Base-by-base conservation (phyloP, 2,329 filamentous ascomycete species). In the Trichoderma koningiopsis region DNA sequence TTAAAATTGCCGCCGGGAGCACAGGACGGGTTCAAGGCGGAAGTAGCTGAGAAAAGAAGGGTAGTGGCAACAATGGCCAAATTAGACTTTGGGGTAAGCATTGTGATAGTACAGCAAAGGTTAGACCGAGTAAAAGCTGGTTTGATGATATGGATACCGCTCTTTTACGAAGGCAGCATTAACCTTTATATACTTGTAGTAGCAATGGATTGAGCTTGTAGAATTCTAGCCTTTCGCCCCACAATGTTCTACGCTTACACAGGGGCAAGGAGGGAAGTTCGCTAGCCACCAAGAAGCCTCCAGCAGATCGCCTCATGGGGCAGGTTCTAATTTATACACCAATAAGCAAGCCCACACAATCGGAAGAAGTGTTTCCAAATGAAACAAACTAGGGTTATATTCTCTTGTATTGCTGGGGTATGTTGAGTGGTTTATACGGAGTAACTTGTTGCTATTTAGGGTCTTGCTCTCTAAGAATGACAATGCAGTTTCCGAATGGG, bases 1-100 rank as follows among this genome's bases (percentile, higher is more conserved):
- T 80, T 74, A 66, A 79, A 77, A 71, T 78, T 79, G 10, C 76
- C 77, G 10, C 62, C 62, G n/a, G 62, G 62, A 47, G 62, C 62
- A 49, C 62, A 66, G 49, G n/a, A 35, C 24, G 47, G 29, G 52
- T 66, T 57, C n/a, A 57, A 52, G n/a, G 62, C 62, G 19, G 31
- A 31, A 52, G 62, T 52, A 24, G 52, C 49, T 27, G 31, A n/a
- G 40, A 64, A 31, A 27, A 61, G 27, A 40, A 35, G 33, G 55
- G 55, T 11, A 24, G 16, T 33, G 29, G 56, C 56, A 37, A 58
- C 29, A 47, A 47, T 22, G 43, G 43, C 43, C 43, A 2, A 22
- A 22, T 47, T 47, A 47, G 43, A 47, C 43, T 47, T 47, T 5
- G n/a, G 43, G 43, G 11, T 22, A n/a, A 47, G 43, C 43, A 47